Evolutionary conservation across 768 basidiomycete genomes (phyloP), one percentile per base, ranked within the genome.

Genomic region (Tylopilus vinaceipallidus): DNA sequence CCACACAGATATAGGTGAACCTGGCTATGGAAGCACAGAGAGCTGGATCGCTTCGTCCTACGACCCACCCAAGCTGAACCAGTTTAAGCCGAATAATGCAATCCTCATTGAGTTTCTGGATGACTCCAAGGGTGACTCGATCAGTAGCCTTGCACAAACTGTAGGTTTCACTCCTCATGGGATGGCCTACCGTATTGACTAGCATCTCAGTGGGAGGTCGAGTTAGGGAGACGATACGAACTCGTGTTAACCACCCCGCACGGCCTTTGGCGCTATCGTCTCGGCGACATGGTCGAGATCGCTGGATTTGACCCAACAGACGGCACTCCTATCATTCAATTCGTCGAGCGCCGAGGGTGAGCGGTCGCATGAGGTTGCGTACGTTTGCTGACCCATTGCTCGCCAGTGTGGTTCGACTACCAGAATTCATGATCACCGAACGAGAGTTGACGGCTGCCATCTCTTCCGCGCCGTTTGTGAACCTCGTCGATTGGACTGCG

Each of bases 61-160:
- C 35, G 35, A 42, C 26, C 37, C 56, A 6, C 41, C 36, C 6
- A 19, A 58, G n/a, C 8, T 34, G 33, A 49, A 58, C 3, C 44
- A 26, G n/a, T 58, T 43, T 45, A 57, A 49, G 33, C 24, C 26
- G 3, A 13, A 2, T 12, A 14, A 2, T 7, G 32, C 23, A 12
- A 41, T 14, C 12, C 10, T 59, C 22, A 41, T 55, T 23, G 58
- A 53, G 35, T 53, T 55, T 36, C 45, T 60, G 16, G 53, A 60
- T 33, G 32, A 49, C 35, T n/a, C n/a, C 24, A 37, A 43, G 49
- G 24, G 34, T 22, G 33, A 34, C 8, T 52, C 41, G 2, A 34
- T 42, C 14, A 23, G 3, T 41, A 23, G 29, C 4, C 20, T 54
- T 11, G 32, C 27, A 13, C 39, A 45, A 20, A n/a, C 45, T 2